Percentiles rank a stretch among this genome's conserved stretches.
These are phyloP conservation scores for Dimocarpus longan DNA, from an alignment of 345 rosid genomes.

Conservation along the genomic window DNA sequence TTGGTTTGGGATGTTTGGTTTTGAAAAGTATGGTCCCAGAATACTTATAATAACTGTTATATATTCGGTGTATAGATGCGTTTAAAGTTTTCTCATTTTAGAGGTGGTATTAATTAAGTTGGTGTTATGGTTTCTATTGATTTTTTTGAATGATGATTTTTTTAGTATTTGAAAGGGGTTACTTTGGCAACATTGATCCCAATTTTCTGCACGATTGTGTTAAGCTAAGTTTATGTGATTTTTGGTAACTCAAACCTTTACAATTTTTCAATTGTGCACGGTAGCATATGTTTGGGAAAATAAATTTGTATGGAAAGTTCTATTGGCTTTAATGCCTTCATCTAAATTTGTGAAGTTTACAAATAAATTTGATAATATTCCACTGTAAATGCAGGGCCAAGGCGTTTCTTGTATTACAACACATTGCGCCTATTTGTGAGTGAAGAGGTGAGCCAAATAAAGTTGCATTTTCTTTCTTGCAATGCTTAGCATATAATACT, in stretches of 20 bases:
- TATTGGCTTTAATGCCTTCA: neutral
- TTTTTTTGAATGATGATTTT: neutral
- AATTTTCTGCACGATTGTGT: neutral
- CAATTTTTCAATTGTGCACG: neutral
- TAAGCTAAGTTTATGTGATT: neutral
- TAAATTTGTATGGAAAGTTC: neutral
- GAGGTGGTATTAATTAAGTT: neutral
- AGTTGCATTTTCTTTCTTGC: neutral
- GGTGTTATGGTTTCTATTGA: neutral
- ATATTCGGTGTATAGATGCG: neutral
- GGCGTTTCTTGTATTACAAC: constrained; percentile 73
- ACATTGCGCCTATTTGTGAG: constrained; percentile 58
- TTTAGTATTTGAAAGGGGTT: neutral
- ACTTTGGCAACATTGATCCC: neutral
- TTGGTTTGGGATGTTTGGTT: constrained; percentile 59
- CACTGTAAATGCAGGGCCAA: constrained; percentile 58
- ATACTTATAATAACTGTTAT: neutral
- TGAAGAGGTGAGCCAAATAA: constrained; percentile 64
- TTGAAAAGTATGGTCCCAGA: constrained; percentile 57
- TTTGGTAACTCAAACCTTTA: neutral
- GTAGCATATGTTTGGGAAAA: constrained; percentile 6
- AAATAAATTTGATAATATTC: neutral
- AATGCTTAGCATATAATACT: neutral
- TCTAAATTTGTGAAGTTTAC: neutral
- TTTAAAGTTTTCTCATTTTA: neutral